Percentiles rank a stretch among this genome's conserved stretches.
Conservation (phyloP, 805 yeast species). For the Cephaloascus fragrans region DNA sequence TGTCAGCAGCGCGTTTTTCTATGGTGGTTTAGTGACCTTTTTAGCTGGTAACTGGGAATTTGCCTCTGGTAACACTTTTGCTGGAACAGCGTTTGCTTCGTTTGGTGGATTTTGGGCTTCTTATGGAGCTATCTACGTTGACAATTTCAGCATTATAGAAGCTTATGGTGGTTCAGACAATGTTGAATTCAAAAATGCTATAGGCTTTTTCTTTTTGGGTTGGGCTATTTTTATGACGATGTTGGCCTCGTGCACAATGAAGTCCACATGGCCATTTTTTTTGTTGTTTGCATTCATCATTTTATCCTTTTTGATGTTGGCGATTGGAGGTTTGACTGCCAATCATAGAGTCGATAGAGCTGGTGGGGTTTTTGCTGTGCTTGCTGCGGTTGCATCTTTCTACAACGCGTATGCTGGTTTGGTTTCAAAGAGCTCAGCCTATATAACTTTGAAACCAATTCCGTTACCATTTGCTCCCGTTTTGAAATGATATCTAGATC, state of each 20-base stretch:
- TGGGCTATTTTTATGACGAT: slow-evolving; percentile 31
- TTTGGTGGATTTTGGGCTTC: slow-evolving; percentile 50
- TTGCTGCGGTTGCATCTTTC: slow-evolving; percentile 26
- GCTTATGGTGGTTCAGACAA: background rate
- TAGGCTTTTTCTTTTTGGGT: slow-evolving; percentile 24
- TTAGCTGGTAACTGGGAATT: slow-evolving; percentile 45
- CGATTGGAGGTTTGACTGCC: slow-evolving; percentile 22
- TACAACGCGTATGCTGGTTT: slow-evolving; percentile 31
- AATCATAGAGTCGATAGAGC: slow-evolving; percentile 19
- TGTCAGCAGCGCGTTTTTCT: slow-evolving; percentile 35
- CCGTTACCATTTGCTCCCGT: background rate
- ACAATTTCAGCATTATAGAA: background rate
- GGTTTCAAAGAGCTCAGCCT: slow-evolving; percentile 10
- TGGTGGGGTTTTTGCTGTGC: slow-evolving; percentile 32
- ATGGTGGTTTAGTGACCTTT: slow-evolving; percentile 40
- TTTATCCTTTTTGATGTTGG: slow-evolving; percentile 23
- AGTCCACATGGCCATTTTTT: slow-evolving; percentile 26
- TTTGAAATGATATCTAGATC: too few species aligned
- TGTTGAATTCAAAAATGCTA: slow-evolving; percentile 9
- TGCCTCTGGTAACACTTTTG: slow-evolving; percentile 44
- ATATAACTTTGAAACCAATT: slow-evolving; percentile 9
- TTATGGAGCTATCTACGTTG: slow-evolving; percentile 26
- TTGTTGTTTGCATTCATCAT: slow-evolving; percentile 19
- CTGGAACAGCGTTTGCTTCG: slow-evolving; percentile 39
- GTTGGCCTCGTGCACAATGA: slow-evolving; percentile 23